phyloP scores from a whole-genome alignment of 495 filamentous ascomycete species.

The Hypoxylon trugodes region DNA sequence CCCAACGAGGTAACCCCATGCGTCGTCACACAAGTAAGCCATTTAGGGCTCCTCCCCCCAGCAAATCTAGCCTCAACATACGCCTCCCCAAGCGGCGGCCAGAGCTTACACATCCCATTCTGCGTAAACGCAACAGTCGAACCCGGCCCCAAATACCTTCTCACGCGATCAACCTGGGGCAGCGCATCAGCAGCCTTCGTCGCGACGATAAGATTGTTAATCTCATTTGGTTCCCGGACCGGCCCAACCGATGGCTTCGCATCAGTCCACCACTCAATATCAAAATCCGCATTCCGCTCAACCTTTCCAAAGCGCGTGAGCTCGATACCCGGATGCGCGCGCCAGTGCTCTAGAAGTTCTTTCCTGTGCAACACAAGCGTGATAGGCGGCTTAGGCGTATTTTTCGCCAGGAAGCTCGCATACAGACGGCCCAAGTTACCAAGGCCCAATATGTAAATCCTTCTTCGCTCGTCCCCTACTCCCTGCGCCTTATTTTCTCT shows the following conservation, averaged over 20 bases:
- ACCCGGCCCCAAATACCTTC: slow-evolving; percentile 64
- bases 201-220: slow-evolving; percentile 77
- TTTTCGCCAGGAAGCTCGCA: slow-evolving; percentile 45
- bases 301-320: slow-evolving; percentile 41
- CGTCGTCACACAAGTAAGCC: slow-evolving; percentile 71
- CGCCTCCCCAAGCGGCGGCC: slow-evolving; percentile 67
- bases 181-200: slow-evolving; percentile 72
- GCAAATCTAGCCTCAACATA: slow-evolving; percentile 47
- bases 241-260: slow-evolving; percentile 34
- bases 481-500: neutral
- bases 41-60: slow-evolving; percentile 65
- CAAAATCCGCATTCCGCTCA: slow-evolving; percentile 55
- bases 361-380: slow-evolving; percentile 59
- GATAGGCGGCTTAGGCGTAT: slow-evolving; percentile 47
- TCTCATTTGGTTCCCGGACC: slow-evolving; percentile 46
- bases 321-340: slow-evolving; percentile 42
- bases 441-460: slow-evolving; percentile 59
- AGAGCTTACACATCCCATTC: slow-evolving; percentile 77
- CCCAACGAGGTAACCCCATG: slow-evolving; percentile 71
- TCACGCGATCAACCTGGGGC: slow-evolving; percentile 65
- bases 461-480: slow-evolving; percentile 15
- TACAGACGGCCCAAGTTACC: slow-evolving; percentile 64
- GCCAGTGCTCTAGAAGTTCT: slow-evolving; percentile 51
- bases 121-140: slow-evolving; percentile 81
- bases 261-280: slow-evolving; percentile 60